phyloP scores from a whole-genome alignment of 441 rosid species.

The Euphorbia celastroides region DNA sequence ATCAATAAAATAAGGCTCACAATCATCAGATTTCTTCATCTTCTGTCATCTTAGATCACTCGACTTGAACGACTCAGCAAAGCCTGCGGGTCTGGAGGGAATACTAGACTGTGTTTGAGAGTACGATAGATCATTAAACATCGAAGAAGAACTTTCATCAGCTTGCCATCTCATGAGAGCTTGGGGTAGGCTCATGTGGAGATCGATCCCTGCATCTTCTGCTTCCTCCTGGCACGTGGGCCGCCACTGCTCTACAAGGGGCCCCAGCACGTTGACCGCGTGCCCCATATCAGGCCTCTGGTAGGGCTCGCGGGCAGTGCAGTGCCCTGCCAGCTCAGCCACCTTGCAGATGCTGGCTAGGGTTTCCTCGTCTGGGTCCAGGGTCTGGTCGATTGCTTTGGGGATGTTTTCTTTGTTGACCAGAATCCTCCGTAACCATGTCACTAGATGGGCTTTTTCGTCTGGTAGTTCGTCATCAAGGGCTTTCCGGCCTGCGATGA shows the following conservation, averaged over 20 bases:
- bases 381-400: conserved; percentile 24
- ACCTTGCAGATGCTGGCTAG: conserved; percentile 30
- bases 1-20: conserved; percentile 5
- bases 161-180: conserved; percentile 37
- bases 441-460: conserved; percentile 34
- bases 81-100: conserved; percentile 16
- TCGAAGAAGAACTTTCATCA: conserved; percentile 29
- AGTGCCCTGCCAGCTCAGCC: conserved; percentile 40
- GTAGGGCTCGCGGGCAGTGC: conserved; percentile 36
- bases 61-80: conserved; percentile 19
- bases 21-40: background rate
- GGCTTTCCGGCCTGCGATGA: conserved; percentile 25
- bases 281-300: conserved; percentile 47
- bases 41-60: conserved; percentile 18
- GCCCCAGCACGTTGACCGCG: conserved; percentile 33
- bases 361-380: conserved; percentile 30
- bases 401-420: conserved; percentile 30
- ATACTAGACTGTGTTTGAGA: background rate
- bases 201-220: conserved; percentile 21
- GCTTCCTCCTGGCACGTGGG: conserved; percentile 25
- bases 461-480: conserved; percentile 20
- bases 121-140: conserved; percentile 13
- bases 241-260: conserved; percentile 43
- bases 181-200: conserved; percentile 35
- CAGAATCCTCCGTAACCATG: conserved; percentile 36